phyloP scores from a whole-genome alignment of 1,284 basidiomycete species.

The Farysia itapuensis region DNA sequence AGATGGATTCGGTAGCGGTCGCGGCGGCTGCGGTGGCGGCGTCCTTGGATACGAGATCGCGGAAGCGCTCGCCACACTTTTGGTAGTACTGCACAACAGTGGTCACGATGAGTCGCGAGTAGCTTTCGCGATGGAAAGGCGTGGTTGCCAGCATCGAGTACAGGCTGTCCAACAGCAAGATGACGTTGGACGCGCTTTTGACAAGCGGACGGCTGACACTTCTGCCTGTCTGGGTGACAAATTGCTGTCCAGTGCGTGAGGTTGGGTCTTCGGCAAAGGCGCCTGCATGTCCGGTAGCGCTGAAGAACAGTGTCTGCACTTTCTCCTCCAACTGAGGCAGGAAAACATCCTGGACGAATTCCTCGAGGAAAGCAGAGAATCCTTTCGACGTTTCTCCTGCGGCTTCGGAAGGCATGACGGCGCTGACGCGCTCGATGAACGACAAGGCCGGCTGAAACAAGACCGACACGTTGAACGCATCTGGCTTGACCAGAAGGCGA shows the following conservation, averaged over 20 bases:
- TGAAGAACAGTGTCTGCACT: slow-evolving; percentile 63
- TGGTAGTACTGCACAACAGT: slow-evolving; percentile 97
- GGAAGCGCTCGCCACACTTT: slow-evolving; percentile 83
- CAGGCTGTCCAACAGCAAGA: slow-evolving; percentile 87
- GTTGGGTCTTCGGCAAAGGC: slow-evolving; percentile 65
- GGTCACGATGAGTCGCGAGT: slow-evolving; percentile 88
- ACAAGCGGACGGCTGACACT: slow-evolving; percentile 66
- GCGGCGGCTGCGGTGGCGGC: too few relatives aligned
- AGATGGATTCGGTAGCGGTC: background rate
- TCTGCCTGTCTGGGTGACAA: background rate
- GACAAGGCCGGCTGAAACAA: slow-evolving; percentile 89
- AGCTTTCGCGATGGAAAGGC: slow-evolving; percentile 85
- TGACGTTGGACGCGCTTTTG: slow-evolving; percentile 81
- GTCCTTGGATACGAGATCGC: slow-evolving; percentile 67
- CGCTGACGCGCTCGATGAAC: slow-evolving; percentile 71
- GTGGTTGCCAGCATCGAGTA: slow-evolving; percentile 88
- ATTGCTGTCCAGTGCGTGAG: slow-evolving; percentile 1
- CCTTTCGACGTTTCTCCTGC: slow-evolving; percentile 60
- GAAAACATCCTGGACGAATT: slow-evolving; percentile 91
- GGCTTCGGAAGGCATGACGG: slow-evolving; percentile 51
- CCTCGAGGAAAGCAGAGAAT: slow-evolving; percentile 79
- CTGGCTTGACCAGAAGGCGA: slow-evolving; percentile 80
- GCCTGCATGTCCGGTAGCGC: slow-evolving; percentile 63
- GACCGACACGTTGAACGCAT: slow-evolving; percentile 91
- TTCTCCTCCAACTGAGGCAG: slow-evolving; percentile 94